A percentile compares a stretch with the other conserved stretches of the same genome.
These are phyloP conservation scores for Xylaria sp. DNA, from an alignment of 2,329 filamentous ascomycete genomes.

Conservation along the genomic window DNA sequence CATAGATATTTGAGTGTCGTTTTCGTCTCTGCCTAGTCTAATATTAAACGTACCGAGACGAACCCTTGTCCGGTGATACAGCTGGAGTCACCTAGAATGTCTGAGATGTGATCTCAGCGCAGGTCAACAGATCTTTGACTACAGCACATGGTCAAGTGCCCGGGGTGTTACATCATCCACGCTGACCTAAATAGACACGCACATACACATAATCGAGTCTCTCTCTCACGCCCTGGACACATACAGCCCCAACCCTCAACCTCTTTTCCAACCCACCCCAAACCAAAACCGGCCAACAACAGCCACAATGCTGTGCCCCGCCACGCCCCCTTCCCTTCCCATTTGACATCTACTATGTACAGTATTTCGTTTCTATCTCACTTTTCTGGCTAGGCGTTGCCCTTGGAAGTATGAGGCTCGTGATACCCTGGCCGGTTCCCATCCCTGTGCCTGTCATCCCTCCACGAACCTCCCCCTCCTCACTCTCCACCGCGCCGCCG, in stretches of 20 bases:
- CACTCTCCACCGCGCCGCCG: slow-evolving; percentile 8
- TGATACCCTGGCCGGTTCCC: slow-evolving; percentile 3
- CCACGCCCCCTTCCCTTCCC: no score
- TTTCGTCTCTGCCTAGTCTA: slow-evolving; percentile 13
- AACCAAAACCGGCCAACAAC: not conserved
- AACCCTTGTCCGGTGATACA: slow-evolving; percentile 16
- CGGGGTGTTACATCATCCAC: not conserved
- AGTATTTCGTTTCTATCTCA: no score
- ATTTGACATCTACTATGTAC: no score
- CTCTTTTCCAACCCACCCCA: not conserved
- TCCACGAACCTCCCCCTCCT: slow-evolving; percentile 11
- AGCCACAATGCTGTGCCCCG: slow-evolving; percentile 25
- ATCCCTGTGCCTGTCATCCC: slow-evolving; percentile 20
- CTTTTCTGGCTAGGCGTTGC: slow-evolving; percentile 19
- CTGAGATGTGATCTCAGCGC: slow-evolving; percentile 15
- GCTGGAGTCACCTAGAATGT: not conserved
- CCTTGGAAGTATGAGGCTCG: slow-evolving; percentile 21
- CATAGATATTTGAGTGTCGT: no score
- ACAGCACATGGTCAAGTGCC: slow-evolving; percentile 18
- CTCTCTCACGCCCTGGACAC: no score
- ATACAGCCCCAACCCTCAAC: no score
- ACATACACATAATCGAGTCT: not conserved
- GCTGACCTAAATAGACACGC: not conserved
- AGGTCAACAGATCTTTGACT: slow-evolving; percentile 18
- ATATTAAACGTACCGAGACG: not conserved